phyloP scores from a whole-genome alignment of 2,329 filamentous ascomycete species.

The Aaosphaeria pasadenensis region DNA sequence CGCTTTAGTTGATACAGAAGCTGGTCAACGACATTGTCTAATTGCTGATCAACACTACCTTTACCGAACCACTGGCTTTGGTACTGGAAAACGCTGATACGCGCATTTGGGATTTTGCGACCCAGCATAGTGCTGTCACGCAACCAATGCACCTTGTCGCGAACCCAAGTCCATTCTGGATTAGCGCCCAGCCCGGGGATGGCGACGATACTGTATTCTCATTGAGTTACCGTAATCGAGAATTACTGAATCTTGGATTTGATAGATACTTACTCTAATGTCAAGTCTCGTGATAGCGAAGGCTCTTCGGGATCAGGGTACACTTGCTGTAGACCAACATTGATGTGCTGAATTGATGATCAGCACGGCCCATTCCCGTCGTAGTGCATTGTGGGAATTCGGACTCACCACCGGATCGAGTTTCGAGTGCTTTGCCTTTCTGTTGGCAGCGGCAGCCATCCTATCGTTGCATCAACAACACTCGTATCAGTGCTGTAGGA shows the following conservation, averaged over 20 bases:
- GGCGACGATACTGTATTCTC: constrained; percentile 20
- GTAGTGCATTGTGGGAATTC: neutral
- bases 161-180: constrained; percentile 26
- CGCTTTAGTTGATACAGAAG: constrained; percentile 17
- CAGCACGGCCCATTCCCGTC: neutral
- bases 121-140: constrained; percentile 26
- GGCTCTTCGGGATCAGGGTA: constrained; percentile 15
- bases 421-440: constrained; percentile 14
- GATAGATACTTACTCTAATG: constrained; percentile 8
- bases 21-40: constrained; percentile 23
- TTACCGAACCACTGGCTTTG: constrained; percentile 28
- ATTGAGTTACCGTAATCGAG: neutral
- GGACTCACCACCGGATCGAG: constrained; percentile 12
- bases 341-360: constrained; percentile 7
- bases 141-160: constrained; percentile 24
- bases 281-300: constrained; percentile 4
- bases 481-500: too few relatives aligned
- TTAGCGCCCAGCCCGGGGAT: constrained; percentile 28
- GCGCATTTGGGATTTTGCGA: constrained; percentile 19
- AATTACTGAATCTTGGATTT: neutral
- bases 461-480: too few relatives aligned
- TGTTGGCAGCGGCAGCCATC: neutral
- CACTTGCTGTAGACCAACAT: constrained; percentile 11
- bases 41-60: constrained; percentile 21
- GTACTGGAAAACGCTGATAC: constrained; percentile 29